Evolutionary conservation across 2,329 filamentous ascomycete genomes (phyloP), one percentile per base, ranked within the genome.

Genomic region (Chaetomium sp.): DNA sequence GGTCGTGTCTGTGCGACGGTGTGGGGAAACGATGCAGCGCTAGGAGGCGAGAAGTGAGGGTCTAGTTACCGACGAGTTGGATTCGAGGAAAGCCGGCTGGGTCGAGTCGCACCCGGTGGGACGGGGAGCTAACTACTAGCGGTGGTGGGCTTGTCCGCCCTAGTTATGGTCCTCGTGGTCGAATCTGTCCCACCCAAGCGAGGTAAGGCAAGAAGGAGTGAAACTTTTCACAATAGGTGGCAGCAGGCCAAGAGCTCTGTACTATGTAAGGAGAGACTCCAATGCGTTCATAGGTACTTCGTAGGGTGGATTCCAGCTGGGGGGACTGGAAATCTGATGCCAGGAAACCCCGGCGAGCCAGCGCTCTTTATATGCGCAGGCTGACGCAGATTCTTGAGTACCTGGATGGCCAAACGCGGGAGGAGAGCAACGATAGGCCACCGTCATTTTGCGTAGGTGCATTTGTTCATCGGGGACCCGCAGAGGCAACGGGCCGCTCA

Each of bases 11-110:
- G 64, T 63, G 64, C 64, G 51, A 56, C 12, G 21, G n/a, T 57
- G 65, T 66, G 62, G 65, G 65, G 65, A 65, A 42, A 62, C 45
- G 51, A 29, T 38, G 27, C 49, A 58, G 53, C 45, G 57, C 56
- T 60, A 60, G 21, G 33, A 42, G 38, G 38, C 38, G 38, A 42
- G 57, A 53, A 60, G 38, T 27, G 38, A 42, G 38, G 38, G 38
- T 42, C 38, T n/a, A 42, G 25, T 66, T 66, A 60, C 64, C 64
- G 33, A 49, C 65, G 54, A 63, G 60, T 63, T 65, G 64, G 64
- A 60, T 60, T 60, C 51, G 31, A 60, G 51, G 35, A 62, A 51
- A 59, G 55, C 59, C 42, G 45, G 57, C 51, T 60, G 23, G 55
- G 7, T 60, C 45, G 57, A 55, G 60, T 66, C 29, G 64, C 51